Conservation (phyloP, 495 filamentous ascomycete genomes). For the Saxispiralis lemnorum region DNA sequence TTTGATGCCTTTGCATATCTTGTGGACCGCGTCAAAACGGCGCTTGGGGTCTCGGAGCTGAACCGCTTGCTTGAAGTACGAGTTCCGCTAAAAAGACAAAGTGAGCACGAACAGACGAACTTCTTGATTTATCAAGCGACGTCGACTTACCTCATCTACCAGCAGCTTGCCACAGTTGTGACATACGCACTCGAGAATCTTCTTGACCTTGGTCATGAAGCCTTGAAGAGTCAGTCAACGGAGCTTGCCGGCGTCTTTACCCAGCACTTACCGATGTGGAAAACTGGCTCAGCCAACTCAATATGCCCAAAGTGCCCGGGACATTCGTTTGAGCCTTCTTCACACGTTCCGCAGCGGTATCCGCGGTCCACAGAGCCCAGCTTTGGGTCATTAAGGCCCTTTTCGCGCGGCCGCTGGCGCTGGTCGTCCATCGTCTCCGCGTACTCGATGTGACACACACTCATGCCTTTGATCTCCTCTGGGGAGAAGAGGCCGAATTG, state of each 20-base stretch:
- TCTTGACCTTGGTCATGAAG: conserved; percentile 95
- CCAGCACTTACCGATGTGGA: conserved; percentile 49
- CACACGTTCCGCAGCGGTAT: conserved; percentile 85
- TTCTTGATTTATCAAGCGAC: neutral
- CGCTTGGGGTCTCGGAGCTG: conserved; percentile 74
- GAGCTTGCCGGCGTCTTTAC: no score
- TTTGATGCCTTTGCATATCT: conserved; percentile 68
- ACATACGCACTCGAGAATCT: conserved; percentile 91
- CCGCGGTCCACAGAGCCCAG: conserved; percentile 88
- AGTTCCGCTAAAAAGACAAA: conserved; percentile 47
- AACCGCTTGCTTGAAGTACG: conserved; percentile 63
- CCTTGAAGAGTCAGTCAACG: conserved; percentile 30
- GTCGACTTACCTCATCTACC: conserved; percentile 76
- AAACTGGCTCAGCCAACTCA: conserved; percentile 86
- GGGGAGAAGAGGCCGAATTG: conserved; percentile 94
- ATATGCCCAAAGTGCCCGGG: conserved; percentile 97
- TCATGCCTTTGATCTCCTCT: conserved; percentile 96
- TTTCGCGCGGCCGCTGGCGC: conserved; percentile 65
- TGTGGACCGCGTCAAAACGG: conserved; percentile 79
- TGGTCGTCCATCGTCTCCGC: conserved; percentile 98
- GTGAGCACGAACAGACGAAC: conserved; percentile 43
- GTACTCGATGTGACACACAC: conserved; percentile 78
- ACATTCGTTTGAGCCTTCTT: conserved; percentile 84
- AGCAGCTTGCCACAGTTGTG: conserved; percentile 94
- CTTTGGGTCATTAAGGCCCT: conserved; percentile 81